phyloP scores from a whole-genome alignment of 345 rosid species.

The Mangifera indica region DNA sequence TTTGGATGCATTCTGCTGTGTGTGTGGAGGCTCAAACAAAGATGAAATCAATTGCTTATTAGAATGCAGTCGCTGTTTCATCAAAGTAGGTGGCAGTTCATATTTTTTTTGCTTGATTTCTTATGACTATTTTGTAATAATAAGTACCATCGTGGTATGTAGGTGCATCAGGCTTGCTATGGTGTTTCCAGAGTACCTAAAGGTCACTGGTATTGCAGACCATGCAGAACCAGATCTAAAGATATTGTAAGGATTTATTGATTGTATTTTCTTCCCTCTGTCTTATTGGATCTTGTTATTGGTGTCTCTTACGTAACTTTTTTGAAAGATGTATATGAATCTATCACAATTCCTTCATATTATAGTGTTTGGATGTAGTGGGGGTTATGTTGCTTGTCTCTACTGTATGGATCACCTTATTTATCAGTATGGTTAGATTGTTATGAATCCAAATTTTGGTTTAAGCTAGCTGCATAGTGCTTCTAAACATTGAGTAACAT shows the following conservation, averaged over 20 bases:
- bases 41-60: slow-evolving; percentile 43
- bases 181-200: slow-evolving; percentile 46
- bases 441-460: background rate
- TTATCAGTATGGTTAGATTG: background rate
- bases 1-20: slow-evolving; percentile 41
- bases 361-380: slow-evolving; percentile 1
- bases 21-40: slow-evolving; percentile 47
- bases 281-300: background rate
- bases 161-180: slow-evolving; percentile 64
- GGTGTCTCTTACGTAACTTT: background rate
- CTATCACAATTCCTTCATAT: background rate
- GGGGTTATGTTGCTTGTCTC: background rate
- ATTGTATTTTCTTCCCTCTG: background rate
- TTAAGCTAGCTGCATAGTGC: background rate
- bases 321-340: background rate
- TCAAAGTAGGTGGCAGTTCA: slow-evolving; percentile 28
- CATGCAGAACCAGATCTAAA: slow-evolving; percentile 40
- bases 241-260: slow-evolving; percentile 35
- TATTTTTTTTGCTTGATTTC: slow-evolving; percentile 7
- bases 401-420: background rate
- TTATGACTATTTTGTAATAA: background rate
- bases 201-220: slow-evolving; percentile 49
- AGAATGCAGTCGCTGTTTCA: slow-evolving; percentile 42
- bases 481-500: background rate
- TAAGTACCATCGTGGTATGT: slow-evolving; percentile 10